phyloP scores from a whole-genome alignment of 2,329 filamentous ascomycete genomes.

The Lasiodiplodia sp. region DNA sequence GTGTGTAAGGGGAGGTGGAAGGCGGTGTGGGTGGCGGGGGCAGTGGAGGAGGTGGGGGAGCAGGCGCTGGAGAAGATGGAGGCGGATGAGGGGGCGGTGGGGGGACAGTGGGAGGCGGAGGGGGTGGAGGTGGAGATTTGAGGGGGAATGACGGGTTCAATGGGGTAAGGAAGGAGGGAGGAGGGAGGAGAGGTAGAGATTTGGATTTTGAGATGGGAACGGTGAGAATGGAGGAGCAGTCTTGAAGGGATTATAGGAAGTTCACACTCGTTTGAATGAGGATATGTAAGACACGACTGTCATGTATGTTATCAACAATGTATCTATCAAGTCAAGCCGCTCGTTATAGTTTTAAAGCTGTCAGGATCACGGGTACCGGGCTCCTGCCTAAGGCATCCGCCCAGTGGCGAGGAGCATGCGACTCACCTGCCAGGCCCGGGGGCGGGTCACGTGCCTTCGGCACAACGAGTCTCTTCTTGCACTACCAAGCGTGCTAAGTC shows the following conservation, averaged over 20 bases:
- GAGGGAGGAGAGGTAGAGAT: too few species aligned
- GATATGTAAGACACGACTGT: not conserved
- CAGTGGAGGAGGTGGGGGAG: conserved; percentile 30
- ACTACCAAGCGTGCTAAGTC: too few species aligned
- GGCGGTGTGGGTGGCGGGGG: conserved; percentile 32
- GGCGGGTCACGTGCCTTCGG: too few species aligned
- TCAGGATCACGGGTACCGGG: too few species aligned
- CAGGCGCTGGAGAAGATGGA: not conserved
- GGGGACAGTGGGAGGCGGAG: not conserved
- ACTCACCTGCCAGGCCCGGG: too few species aligned
- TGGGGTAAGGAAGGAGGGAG: too few species aligned
- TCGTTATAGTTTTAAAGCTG: not conserved
- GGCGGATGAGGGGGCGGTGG: not conserved
- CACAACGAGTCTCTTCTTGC: too few species aligned
- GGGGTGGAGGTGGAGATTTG: not conserved
- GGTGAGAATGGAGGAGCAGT: too few species aligned
- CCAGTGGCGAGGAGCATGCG: too few species aligned
- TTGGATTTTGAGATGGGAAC: not conserved
- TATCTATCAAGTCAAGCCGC: not conserved
- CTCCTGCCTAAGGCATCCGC: too few species aligned
- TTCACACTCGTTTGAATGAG: not conserved
- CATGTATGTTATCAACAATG: not conserved
- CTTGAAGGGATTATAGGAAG: too few species aligned
- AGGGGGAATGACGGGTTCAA: not conserved
- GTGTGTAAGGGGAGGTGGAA: conserved; percentile 40